Evolutionary conservation across 2,329 filamentous ascomycete genomes (phyloP), one percentile per base, ranked within the genome.

Genomic region (Ophiostoma perfectum): DNA sequence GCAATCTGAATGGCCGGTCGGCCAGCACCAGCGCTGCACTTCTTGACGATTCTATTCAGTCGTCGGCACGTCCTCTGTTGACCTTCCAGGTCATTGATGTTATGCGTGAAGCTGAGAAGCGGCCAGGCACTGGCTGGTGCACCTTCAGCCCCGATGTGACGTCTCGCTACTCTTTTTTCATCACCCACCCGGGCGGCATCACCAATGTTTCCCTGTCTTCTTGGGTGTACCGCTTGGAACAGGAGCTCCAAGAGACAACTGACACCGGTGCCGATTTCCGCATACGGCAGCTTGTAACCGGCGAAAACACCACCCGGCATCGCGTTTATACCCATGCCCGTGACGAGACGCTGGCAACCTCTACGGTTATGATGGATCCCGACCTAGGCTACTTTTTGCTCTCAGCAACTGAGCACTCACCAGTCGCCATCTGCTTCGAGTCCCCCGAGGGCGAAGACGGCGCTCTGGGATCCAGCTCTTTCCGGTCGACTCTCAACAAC

Each of bases 41-140:
- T 11, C 18, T 65, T 18, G 64, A 65, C 8, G 71, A 78, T 18
- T 77, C 78, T 1, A 75, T 78, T 12, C 36, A 41, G 41, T 72
- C 75, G 1, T 78, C 80, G 0, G 74, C 80, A 2, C 83, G 84
- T 2, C 80, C 82, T 0, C 78, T 89, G 9, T 78, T 88, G 39
- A 85, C 84, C 0, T 88, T 88, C 74, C 86, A 89, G 73, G 84
- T 84, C 42, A 80, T 89, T 67, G 87, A 89, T 71, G 86, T 85
- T 3, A 81, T 87, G 74, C 82, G 78, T 67, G 78, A 81, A 0
- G 77, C 80, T 6, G 87, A 89, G 74, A 80, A 85, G 62, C 82
- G 77, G 69, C 80, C 84, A 52, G 83, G 83, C 60, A 81, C 81
- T 71, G 81, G 81, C 72, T 89, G 87, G 87, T 87, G 87, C 5